Evolutionary conservation across 73 alveolate species (phyloP), one percentile per base, ranked within the genome.

Genomic region (Paramecium caudatum): DNA sequence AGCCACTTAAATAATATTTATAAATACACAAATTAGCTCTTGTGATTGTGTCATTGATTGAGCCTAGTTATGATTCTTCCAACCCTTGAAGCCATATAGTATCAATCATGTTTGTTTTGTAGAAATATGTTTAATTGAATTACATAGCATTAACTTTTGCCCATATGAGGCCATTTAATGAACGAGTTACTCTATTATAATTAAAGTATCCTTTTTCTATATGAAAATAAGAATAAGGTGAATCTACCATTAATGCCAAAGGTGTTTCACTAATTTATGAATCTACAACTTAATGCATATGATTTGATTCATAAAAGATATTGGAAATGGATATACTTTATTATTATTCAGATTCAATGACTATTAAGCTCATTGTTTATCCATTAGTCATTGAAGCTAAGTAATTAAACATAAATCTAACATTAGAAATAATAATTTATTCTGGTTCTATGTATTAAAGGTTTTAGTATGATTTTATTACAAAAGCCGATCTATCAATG

Each of bases 231-330:
- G 88, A 30, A 27, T 74, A 36, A 2, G 65, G 69, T 41, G 88
- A 74, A 1, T 34, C 15, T 0, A 74, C 10, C 19, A 74, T 23
- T n/a, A 74, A 0, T 0, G 25, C 7, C 3, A 41, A 37, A 39
- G 88, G 62, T 3, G 88, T 41, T 36, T 37, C 17, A 15, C 25
- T 10, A 39, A 43, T 41, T 74, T 74, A 74, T 19, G 88, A 33
- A 33, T 65, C 69, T 3, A 41, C 43, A 12, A 41, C 15, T 45
- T 74, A 27, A 7, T 74, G 88, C 32, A 74, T 41, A 45, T 74
- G 88, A 21, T 74, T 74, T 13, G 30, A 5, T 21, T 36, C 16
- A 21, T 12, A 74, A 12, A 39, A 19, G 5, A 27, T 25, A 37
- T 39, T 39, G 1, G 23, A 16, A 9, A 74, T 43, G 0, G 62